Conservation (phyloP, 805 yeast species). For the Wickerhamiella qilinensis region DNA sequence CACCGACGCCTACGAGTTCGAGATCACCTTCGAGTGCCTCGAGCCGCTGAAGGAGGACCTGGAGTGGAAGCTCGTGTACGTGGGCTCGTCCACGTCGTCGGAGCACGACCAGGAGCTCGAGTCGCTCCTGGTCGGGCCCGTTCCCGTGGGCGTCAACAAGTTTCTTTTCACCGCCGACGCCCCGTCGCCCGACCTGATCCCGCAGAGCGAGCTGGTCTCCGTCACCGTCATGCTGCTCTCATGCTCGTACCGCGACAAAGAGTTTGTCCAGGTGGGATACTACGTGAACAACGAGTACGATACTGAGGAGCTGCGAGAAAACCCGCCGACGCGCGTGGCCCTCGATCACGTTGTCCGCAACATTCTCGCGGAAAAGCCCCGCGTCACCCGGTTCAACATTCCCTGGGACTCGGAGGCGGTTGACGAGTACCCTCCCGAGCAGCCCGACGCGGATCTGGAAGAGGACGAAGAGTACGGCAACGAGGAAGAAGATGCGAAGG, state of each 20-base stretch:
- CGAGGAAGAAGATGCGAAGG: constrained; percentile 11
- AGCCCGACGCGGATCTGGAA: constrained; percentile 13
- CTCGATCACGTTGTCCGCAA: constrained; percentile 89
- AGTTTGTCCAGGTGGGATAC: constrained; percentile 93
- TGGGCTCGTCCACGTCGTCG: constrained; percentile 83
- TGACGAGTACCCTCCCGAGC: constrained; percentile 18
- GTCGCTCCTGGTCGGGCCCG: constrained; percentile 94
- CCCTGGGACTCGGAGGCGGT: constrained; percentile 44
- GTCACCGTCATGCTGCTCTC: constrained; percentile 88
- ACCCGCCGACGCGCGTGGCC: constrained; percentile 86
- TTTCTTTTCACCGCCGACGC: constrained; percentile 91
- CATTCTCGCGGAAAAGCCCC: constrained; percentile 89
- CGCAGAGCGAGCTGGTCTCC: constrained; percentile 86
- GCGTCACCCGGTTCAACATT: constrained; percentile 91
- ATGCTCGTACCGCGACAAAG: constrained; percentile 84
- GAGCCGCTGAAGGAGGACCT: constrained; percentile 84
- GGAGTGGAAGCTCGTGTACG: constrained; percentile 95
- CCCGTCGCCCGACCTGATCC: constrained; percentile 89
- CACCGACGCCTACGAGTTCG: constrained; percentile 86
- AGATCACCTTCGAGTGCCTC: constrained; percentile 91
- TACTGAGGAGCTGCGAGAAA: constrained; percentile 78
- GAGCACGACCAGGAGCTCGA: constrained; percentile 97
- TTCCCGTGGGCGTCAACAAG: constrained; percentile 92
- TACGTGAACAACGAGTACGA: constrained; percentile 96
- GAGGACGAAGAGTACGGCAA: constrained; percentile 7